Evolutionary conservation across 345 rosid species (phyloP).

Genomic region (Balakata baccata): DNA sequence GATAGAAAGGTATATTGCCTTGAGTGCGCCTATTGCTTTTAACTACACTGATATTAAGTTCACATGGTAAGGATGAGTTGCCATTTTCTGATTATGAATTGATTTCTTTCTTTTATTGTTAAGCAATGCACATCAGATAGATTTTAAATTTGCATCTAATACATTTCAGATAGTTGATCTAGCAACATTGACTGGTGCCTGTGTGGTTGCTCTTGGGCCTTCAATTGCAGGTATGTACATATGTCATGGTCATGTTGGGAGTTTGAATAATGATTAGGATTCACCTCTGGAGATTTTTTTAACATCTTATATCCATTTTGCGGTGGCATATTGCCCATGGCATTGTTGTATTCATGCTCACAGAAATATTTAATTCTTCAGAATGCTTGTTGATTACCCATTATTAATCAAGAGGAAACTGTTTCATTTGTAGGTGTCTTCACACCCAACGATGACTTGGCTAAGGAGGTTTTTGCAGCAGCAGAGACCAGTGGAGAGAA

Average conservation of each 20-base stretch:
- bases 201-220: constrained; percentile 85
- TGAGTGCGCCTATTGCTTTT: too few relatives aligned
- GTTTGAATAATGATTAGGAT: background rate
- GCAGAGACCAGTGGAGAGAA: constrained; percentile 84
- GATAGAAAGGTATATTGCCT: too few relatives aligned
- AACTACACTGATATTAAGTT: too few relatives aligned
- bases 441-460: constrained; percentile 82
- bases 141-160: background rate
- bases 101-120: too few relatives aligned
- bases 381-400: background rate
- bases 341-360: too few relatives aligned
- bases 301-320: too few relatives aligned
- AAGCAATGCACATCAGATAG: too few relatives aligned
- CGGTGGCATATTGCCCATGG: too few relatives aligned
- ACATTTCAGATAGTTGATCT: constrained; percentile 67
- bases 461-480: constrained; percentile 72
- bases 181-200: constrained; percentile 91
- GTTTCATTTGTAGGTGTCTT: constrained; percentile 51
- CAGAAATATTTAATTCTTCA: too few relatives aligned
- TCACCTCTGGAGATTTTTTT: background rate
- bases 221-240: constrained; percentile 71
- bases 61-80: too few relatives aligned
- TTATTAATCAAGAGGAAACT: background rate
- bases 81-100: background rate
- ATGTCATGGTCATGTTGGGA: background rate